phyloP scores from a whole-genome alignment of 2,329 filamentous ascomycete genomes.

The Neopestalotiopsis rosae region DNA sequence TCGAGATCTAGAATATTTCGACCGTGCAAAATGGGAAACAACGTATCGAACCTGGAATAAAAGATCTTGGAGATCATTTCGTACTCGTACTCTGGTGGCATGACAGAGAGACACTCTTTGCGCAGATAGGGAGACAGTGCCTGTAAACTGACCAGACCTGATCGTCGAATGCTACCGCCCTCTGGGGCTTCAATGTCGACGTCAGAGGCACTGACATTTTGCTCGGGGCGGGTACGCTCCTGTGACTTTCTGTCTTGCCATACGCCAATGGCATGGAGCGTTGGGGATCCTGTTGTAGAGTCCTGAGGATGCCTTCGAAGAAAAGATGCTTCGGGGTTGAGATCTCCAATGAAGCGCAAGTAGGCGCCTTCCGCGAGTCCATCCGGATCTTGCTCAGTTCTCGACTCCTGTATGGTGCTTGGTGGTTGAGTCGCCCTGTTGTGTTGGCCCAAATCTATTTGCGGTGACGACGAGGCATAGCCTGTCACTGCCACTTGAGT shows the following conservation, averaged over 20 bases:
- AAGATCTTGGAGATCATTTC: neutral
- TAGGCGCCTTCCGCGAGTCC: neutral
- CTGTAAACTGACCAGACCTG: neutral
- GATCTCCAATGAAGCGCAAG: neutral
- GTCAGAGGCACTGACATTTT: neutral
- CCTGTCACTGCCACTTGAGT: no score
- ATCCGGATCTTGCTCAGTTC: no score
- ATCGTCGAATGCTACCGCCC: neutral
- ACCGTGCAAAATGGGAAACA: neutral
- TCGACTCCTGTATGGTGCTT: no score
- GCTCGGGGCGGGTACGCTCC: neutral
- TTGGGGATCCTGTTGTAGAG: neutral
- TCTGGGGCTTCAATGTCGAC: neutral
- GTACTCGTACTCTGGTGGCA: neutral
- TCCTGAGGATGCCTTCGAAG: neutral
- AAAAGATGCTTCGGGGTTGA: neutral
- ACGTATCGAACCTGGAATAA: neutral
- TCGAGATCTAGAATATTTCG: neutral
- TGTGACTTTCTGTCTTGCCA: neutral
- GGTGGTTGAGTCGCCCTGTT: no score
- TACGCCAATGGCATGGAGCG: neutral
- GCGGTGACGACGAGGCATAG: no score
- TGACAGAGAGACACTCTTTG: neutral
- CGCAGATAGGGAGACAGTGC: neutral
- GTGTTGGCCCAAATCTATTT: no score